Conservation (phyloP, 2,329 filamentous ascomycete species). For the Penicillium olsonii region DNA sequence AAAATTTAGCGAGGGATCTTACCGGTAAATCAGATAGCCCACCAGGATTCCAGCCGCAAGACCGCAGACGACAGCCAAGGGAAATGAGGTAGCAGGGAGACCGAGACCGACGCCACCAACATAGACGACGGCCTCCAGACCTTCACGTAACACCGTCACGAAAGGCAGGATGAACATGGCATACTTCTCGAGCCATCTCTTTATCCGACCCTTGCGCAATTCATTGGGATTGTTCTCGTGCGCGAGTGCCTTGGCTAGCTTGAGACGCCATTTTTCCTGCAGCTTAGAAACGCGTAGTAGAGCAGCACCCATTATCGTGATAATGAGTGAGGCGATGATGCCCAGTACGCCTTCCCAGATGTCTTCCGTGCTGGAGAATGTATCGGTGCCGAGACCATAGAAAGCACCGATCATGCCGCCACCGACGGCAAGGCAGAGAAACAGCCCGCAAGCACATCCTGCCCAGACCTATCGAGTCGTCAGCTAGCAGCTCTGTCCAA, state of each 20-base stretch:
- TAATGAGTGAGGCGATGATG: constrained; percentile 75
- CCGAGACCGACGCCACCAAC: constrained; percentile 80
- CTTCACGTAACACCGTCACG: constrained; percentile 82
- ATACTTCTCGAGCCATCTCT: constrained; percentile 72
- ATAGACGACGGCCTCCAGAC: constrained; percentile 83
- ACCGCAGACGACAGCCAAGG: constrained; percentile 73
- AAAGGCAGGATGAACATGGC: constrained; percentile 85
- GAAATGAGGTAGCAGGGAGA: constrained; percentile 73
- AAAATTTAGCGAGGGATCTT: constrained; percentile 37
- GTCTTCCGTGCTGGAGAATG: constrained; percentile 69
- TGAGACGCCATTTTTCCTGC: constrained; percentile 81
- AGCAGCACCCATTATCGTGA: constrained; percentile 77
- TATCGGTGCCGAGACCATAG: constrained; percentile 67
- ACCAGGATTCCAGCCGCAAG: constrained; percentile 66
- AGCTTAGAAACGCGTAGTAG: constrained; percentile 80
- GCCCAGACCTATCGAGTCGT: constrained; percentile 57
- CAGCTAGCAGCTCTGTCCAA: neutral
- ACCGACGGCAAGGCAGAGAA: constrained; percentile 67
- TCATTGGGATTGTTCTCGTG: constrained; percentile 45
- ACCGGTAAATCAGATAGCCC: constrained; percentile 79
- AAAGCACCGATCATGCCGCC: constrained; percentile 71
- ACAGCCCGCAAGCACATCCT: constrained; percentile 65
- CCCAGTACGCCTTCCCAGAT: constrained; percentile 81
- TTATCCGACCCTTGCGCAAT: constrained; percentile 52
- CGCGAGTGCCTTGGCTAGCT: constrained; percentile 68